phyloP scores from a whole-genome alignment of 139 green algal genomes.

The Chlamydomonas schloesseri region DNA sequence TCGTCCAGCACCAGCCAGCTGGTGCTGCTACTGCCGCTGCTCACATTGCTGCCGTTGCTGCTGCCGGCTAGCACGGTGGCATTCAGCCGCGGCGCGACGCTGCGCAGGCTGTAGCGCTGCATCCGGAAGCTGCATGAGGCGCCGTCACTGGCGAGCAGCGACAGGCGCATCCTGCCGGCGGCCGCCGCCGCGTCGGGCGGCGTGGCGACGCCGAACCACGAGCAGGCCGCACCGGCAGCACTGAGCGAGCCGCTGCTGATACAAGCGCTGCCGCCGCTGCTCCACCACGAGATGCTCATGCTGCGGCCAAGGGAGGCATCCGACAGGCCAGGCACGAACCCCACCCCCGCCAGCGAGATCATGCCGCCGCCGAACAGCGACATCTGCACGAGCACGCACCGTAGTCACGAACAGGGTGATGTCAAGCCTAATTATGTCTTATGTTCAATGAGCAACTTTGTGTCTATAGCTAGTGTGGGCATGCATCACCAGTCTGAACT shows the following conservation, averaged over 20 bases:
- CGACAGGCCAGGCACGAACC: background rate
- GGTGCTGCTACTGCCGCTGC: too few species aligned
- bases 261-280: too few species aligned
- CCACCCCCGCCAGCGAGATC: background rate
- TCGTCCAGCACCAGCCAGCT: background rate
- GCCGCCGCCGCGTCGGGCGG: background rate
- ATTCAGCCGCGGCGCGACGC: too few species aligned
- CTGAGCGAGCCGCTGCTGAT: too few species aligned
- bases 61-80: too few species aligned
- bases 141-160: background rate
- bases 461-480: too few species aligned
- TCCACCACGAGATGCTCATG: background rate
- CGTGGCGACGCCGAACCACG: background rate
- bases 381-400: too few species aligned
- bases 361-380: slow-evolving; percentile 32
- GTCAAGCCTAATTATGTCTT: too few species aligned
- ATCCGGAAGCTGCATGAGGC: background rate
- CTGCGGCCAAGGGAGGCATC: background rate
- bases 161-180: background rate
- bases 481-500: too few species aligned
- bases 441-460: too few species aligned
- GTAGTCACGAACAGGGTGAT: too few species aligned
- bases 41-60: too few species aligned
- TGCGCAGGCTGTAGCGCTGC: background rate
- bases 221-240: background rate